Conservation (phyloP, 2,329 filamentous ascomycete genomes). For the Talaromyces pinophilus region DNA sequence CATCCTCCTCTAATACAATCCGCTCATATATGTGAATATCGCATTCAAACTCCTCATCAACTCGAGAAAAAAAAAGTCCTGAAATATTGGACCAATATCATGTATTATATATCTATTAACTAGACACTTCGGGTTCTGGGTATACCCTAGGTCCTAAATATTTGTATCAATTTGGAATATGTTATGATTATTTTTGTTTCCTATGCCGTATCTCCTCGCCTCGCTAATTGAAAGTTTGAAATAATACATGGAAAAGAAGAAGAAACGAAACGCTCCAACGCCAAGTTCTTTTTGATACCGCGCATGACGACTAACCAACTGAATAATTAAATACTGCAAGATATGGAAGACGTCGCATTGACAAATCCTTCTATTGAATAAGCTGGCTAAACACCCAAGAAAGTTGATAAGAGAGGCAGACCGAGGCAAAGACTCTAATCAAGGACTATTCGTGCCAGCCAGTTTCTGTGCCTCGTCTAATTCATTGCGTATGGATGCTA, state of each 20-base stretch:
- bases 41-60: not conserved
- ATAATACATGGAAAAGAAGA: not conserved
- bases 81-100: not conserved
- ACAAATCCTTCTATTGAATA: not conserved
- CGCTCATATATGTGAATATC: not conserved
- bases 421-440: conserved; percentile 6
- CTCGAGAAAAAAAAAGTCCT: not conserved
- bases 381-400: not conserved
- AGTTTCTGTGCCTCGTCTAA: conserved; percentile 57
- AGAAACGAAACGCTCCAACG: conserved; percentile 18
- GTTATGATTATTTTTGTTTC: not conserved
- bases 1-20: no score
- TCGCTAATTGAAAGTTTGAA: not conserved
- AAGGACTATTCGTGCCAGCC: conserved; percentile 29
- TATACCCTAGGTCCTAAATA: not conserved
- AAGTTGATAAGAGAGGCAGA: not conserved
- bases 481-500: conserved; percentile 60
- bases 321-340: not conserved
- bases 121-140: not conserved
- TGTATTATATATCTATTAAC: conserved; percentile 6
- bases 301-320: not conserved
- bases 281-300: conserved; percentile 7
- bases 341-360: not conserved
- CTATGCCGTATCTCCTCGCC: not conserved
- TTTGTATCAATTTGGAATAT: not conserved